Evolutionary conservation across 495 filamentous ascomycete species (phyloP).

Genomic region (Talaromyces nanjingensis): DNA sequence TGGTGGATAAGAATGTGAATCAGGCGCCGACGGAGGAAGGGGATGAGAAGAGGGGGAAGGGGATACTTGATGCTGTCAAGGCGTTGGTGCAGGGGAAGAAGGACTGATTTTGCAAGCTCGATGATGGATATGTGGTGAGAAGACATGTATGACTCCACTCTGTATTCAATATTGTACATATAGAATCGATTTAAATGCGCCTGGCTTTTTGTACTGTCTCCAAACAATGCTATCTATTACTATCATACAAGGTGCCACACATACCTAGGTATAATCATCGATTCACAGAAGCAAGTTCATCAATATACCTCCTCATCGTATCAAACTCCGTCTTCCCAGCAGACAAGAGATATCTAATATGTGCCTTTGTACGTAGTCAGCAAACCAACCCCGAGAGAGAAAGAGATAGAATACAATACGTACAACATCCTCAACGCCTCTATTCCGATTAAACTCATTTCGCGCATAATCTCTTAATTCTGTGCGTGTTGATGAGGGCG

Average conservation of each 20-base stretch:
- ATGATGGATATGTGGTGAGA: not conserved
- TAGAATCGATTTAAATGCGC: slow-evolving; percentile 4
- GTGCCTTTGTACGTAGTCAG: slow-evolving; percentile 15
- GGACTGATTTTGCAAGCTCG: slow-evolving; percentile 16
- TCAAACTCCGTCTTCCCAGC: slow-evolving; percentile 57
- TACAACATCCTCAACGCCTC: slow-evolving; percentile 63
- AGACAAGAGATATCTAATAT: slow-evolving; percentile 57
- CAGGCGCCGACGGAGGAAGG: slow-evolving; percentile 30
- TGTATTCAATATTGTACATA: slow-evolving; percentile 18
- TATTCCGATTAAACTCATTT: slow-evolving; percentile 69
- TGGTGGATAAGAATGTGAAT: slow-evolving; percentile 28
- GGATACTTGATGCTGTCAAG: slow-evolving; percentile 40
- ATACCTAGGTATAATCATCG: not conserved
- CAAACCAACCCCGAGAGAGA: not conserved
- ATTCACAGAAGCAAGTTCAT: slow-evolving; percentile 29
- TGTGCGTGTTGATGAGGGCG: slow-evolving; percentile 41
- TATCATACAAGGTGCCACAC: not conserved
- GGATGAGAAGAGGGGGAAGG: slow-evolving; percentile 32
- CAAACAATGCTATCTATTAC: not conserved
- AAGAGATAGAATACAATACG: slow-evolving; percentile 21
- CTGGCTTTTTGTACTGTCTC: not conserved
- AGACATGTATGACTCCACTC: slow-evolving; percentile 10
- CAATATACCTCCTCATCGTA: slow-evolving; percentile 49
- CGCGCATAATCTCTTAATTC: slow-evolving; percentile 70
- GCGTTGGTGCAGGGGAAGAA: slow-evolving; percentile 33